These are phyloP conservation scores for Stachybotrys elegans DNA, from an alignment of 2,329 filamentous ascomycete species.

Conservation along the genomic window DNA sequence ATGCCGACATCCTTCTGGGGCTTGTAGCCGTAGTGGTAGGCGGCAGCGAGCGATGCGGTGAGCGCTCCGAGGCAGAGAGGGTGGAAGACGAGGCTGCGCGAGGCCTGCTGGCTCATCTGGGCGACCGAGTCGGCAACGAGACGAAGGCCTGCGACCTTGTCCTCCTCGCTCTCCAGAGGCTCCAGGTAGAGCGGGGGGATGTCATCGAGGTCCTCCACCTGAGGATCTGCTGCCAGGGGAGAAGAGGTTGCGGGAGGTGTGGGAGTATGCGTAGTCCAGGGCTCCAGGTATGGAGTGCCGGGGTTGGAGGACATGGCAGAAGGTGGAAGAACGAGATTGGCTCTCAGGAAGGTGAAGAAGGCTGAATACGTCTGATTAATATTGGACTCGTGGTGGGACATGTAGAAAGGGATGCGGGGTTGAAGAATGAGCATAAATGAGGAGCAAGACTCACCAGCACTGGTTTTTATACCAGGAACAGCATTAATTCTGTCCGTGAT, in stretches of 20 bases:
- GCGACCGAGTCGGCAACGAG: slow-evolving; percentile 78
- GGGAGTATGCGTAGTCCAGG: slow-evolving; percentile 36
- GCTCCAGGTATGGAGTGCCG: slow-evolving; percentile 59
- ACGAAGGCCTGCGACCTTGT: slow-evolving; percentile 63
- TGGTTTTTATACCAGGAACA: slow-evolving; percentile 51
- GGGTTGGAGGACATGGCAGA: slow-evolving; percentile 57
- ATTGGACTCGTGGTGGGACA: slow-evolving; percentile 8
- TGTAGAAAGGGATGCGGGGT: background rate
- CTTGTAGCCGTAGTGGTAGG: slow-evolving; percentile 43
- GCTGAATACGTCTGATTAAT: slow-evolving; percentile 41
- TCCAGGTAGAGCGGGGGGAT: slow-evolving; percentile 62
- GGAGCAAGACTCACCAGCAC: slow-evolving; percentile 43
- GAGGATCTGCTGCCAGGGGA: slow-evolving; percentile 32
- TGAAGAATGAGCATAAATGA: slow-evolving; percentile 2
- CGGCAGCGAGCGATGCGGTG: slow-evolving; percentile 33
- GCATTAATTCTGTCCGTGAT: slow-evolving; percentile 47
- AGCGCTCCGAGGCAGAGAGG: slow-evolving; percentile 48
- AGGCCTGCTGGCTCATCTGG: slow-evolving; percentile 70
- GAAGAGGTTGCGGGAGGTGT: slow-evolving; percentile 30
- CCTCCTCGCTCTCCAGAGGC: slow-evolving; percentile 45
- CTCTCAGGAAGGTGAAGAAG: slow-evolving; percentile 77
- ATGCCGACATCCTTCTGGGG: slow-evolving; percentile 46
- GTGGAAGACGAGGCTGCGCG: slow-evolving; percentile 59
- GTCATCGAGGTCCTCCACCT: slow-evolving; percentile 35
- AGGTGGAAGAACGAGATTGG: slow-evolving; percentile 67